Evolutionary conservation across 305 asterid species (phyloP).

Genomic region (Nicotiana rustica): DNA sequence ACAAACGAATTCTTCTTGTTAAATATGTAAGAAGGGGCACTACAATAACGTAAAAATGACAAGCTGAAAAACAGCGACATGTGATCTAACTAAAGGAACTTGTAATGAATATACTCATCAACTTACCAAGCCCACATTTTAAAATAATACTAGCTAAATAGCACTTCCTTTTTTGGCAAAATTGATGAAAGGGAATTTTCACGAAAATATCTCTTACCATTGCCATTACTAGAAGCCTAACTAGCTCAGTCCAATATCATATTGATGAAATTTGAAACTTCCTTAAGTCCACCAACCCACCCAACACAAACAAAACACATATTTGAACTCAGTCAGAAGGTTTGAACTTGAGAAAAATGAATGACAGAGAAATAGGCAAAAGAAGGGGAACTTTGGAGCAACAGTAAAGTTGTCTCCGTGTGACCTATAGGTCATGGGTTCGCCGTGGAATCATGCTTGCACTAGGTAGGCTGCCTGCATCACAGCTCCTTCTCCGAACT

Average conservation of each 20-base stretch:
- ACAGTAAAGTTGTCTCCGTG: no score
- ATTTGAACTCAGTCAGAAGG: background rate
- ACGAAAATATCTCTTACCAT: background rate
- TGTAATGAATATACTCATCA: background rate
- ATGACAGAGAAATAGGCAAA: background rate
- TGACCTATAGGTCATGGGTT: no score
- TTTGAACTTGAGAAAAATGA: background rate
- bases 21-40: background rate
- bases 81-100: background rate
- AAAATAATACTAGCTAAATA: slow-evolving; percentile 6
- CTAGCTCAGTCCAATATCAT: background rate
- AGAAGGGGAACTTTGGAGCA: background rate
- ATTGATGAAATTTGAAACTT: background rate
- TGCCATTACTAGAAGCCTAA: background rate
- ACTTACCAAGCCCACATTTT: background rate
- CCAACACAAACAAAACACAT: background rate
- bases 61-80: background rate
- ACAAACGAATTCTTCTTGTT: background rate
- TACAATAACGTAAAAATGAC: background rate
- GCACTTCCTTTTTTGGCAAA: background rate
- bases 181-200: background rate
- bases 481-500: no score
- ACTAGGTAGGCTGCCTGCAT: no score
- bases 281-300: background rate
- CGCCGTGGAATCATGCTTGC: no score